A percentile compares a stretch with the other conserved stretches of the same genome.
Conservation (phyloP, 345 rosid species). For the Camelina sativa region DNA sequence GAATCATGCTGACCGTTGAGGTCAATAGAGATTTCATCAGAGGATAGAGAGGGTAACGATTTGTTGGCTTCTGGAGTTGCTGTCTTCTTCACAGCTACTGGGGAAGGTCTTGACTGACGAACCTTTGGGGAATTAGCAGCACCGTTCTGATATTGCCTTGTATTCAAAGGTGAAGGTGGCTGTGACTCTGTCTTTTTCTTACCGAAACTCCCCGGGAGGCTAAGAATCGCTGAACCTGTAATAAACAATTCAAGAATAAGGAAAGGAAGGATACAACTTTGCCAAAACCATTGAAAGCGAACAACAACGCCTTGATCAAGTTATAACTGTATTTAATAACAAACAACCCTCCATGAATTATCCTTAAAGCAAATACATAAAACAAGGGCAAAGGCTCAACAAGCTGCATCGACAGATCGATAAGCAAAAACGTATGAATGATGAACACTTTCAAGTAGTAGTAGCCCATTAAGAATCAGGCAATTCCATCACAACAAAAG, state of each 20-base stretch:
- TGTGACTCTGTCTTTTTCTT: slow-evolving; percentile 63
- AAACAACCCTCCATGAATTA: not conserved
- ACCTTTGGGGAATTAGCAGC: slow-evolving; percentile 36
- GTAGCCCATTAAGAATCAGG: not conserved
- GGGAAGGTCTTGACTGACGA: slow-evolving; percentile 51
- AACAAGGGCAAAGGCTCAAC: not conserved
- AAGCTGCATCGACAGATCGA: not conserved
- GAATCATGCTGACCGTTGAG: slow-evolving; percentile 51
- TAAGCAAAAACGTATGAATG: slow-evolving; percentile 4
- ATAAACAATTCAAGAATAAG: slow-evolving; percentile 32
- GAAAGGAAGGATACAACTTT: slow-evolving; percentile 1
- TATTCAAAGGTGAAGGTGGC: slow-evolving; percentile 50
- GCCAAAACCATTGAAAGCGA: not conserved
- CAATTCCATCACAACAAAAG: slow-evolving; percentile 9
- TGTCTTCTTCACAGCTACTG: slow-evolving; percentile 44
- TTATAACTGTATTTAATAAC: not conserved
- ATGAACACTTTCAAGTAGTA: not conserved
- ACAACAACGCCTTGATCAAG: slow-evolving; percentile 4
- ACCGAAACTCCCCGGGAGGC: slow-evolving; percentile 62
- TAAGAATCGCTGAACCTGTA: slow-evolving; percentile 58
- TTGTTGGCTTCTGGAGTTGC: slow-evolving; percentile 40
- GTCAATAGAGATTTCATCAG: slow-evolving; percentile 48
- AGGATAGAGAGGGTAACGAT: slow-evolving; percentile 41
- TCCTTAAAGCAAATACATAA: not conserved
- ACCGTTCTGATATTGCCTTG: slow-evolving; percentile 41